Base-by-base conservation (phyloP, 495 filamentous ascomycete species). In the Talaromyces borbonicus region DNA sequence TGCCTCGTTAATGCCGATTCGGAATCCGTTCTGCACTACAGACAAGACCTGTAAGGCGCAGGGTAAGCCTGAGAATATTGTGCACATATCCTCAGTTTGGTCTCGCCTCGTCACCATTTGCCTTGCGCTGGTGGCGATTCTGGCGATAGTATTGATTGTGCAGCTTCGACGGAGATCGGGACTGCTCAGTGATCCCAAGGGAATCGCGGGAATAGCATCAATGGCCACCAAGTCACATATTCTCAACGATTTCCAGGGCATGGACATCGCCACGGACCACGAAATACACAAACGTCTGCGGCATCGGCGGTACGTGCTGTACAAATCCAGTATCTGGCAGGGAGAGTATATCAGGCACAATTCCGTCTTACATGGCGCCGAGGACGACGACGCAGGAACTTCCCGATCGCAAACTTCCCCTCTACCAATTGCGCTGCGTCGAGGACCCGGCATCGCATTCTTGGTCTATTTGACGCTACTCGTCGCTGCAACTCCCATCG, bases 191-290 rank as follows among this genome's bases (percentile, higher is more conserved):
- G 83, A 86, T 53, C 81, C 83, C 5, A 81, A 78, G 40, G 83
- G 83, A 11, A 83, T 87, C 42, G 81, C 83, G 5, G 83, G 83
- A 18, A 70, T 87, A 8, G 83, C 83, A 12, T 73, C 81, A 22
- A 85, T 87, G 81, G 81, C 83, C 1, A 81, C 77, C 18, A 74
- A 73, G 46, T 73, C 71, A 43, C 83, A 86, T 52, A 84, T 87
- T 59, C 66, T 86, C 47, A 79, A 74, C 59, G 83, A 87, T 54
- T 86, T 87, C 51, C 78, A 79, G 50, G 78, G 80, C 49, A 71
- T 85, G 58, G 83, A 87, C 56, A 73, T 75, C 0, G 81, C 79
- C 6, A 71, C 62, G 2, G 75, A 78, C n/a, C 58, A 75, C 30
- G 67, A 75, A 38, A 86, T 87, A 45, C 83, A 85, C 57, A 63